Conservation (phyloP, 495 filamentous ascomycete genomes). For the Pyronema domesticum region DNA sequence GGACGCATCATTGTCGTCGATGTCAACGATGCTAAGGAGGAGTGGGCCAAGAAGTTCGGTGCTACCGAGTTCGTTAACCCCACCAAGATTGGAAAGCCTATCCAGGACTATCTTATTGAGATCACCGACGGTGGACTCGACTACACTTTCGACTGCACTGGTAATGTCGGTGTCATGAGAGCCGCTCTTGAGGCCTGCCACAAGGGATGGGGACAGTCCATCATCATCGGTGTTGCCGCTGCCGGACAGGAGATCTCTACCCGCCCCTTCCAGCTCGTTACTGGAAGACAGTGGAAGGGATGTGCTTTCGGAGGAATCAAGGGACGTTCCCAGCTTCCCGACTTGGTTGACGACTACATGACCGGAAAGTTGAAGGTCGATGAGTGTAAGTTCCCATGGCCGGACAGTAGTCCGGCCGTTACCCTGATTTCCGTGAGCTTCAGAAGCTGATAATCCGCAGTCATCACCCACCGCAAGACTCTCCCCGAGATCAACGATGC, state of each 20-base stretch:
- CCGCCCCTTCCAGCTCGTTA: slow-evolving; percentile 94
- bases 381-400: slow-evolving; percentile 37
- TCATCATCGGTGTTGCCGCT: slow-evolving; percentile 93
- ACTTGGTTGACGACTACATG: slow-evolving; percentile 79
- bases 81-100: slow-evolving; percentile 48
- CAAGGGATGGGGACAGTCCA: slow-evolving; percentile 97
- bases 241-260: slow-evolving; percentile 95
- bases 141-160: slow-evolving; percentile 98
- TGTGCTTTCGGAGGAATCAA: slow-evolving; percentile 98
- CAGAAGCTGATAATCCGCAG: slow-evolving; percentile 4
- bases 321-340: slow-evolving; percentile 79
- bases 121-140: slow-evolving; percentile 99
- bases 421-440: not conserved
- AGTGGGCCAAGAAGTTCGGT: slow-evolving; percentile 83
- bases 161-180: slow-evolving; percentile 91
- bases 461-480: slow-evolving; percentile 88
- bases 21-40: slow-evolving; percentile 81
- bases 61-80: slow-evolving; percentile 97
- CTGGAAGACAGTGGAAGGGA: slow-evolving; percentile 91
- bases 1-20: slow-evolving; percentile 89
- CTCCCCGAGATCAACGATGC: slow-evolving; percentile 69
- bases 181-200: slow-evolving; percentile 93
- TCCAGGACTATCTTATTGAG: slow-evolving; percentile 82
- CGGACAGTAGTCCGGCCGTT: not conserved
- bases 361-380: slow-evolving; percentile 86